Base-by-base conservation (phyloP, 805 yeast species). In the Priceomyces haplophilus region DNA sequence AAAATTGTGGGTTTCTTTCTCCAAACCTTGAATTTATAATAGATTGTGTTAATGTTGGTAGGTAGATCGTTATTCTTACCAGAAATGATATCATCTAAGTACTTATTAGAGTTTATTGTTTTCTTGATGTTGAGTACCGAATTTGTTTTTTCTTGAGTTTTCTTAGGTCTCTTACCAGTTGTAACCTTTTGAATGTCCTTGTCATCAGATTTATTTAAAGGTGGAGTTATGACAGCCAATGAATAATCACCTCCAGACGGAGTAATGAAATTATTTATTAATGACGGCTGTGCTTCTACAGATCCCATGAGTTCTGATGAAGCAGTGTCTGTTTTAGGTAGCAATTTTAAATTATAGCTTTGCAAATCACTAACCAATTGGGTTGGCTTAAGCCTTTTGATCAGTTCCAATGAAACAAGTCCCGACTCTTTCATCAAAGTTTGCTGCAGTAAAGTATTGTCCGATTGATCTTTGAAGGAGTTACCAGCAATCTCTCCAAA, bases 11-110 rank as follows among this genome's bases (percentile, higher is more conserved):
- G 90, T 53, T 90, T 91, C 46, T 93, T 79, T 54, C 97, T 75
- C 86, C 88, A 87, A 0, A 91, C 95, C 13, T 79, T 82, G 78
- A 89, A 91, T 54, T 85, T 85, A 56, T 83, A 83, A 56, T 88
- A 88, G 3, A 88, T 80, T 3, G 83, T 75, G 43, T 66, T 70
- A 29, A 67, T 50, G 31, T 59, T 66, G 12, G 62, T 51, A 1
- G 74, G 72, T 2, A 68, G 49, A 36, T 51, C 59, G 11, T 61
- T 54, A 36, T 52, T 55, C 42, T 53, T 55, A 2, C 62, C 65
- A 6, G 49, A 50, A 38, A 64, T 51, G 15, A 65, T 61, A 39
- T 61, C 64, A 43, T 62, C 63, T 19, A 64, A 57, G 36, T 60
- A 59, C 42, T 56, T 57, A 38, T 56, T 53, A 25, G 57, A 47